Evolutionary conservation across 306 rosid species (phyloP), one percentile per base, ranked within the genome.

Genomic region (Quercus berberidifolia): DNA sequence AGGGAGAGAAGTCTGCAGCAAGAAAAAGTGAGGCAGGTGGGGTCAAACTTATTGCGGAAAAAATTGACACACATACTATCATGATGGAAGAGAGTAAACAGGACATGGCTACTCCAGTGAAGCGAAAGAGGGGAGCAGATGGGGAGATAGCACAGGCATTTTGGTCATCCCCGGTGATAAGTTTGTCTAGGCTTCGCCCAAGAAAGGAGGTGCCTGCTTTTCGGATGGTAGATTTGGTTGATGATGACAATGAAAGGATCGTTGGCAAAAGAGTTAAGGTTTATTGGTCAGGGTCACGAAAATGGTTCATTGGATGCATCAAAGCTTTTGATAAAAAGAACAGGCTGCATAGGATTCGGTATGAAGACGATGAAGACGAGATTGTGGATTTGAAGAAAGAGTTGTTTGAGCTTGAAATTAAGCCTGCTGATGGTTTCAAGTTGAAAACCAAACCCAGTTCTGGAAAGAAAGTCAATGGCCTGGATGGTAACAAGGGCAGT

Each of bases 191-290:
- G 72, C 72, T 67, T 4, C 72, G 72, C 25, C 51, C 72, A 67
- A 67, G 72, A 17, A 67, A 67, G 72, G 72, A 67, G 25, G 51
- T 33, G 52, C 72, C 52, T 18, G 72, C 72, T 67, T 67, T 67
- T 23, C 72, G 72, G 49, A 31, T 67, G 52, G 52, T 67, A 33
- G 72, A 67, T 67, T 67, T 67, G 72, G 51, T 17, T 14, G 72
- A 67, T 8, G 51, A 33, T 18, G 72, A 67, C 35, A 67, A 67
- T 33, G 72, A 35, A 19, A 67, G 46, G 51, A 35, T 67, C 8
- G 43, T 67, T 67, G 72, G 72, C 72, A 67, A 67, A 67, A 67
- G 25, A 67, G 72, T 67, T 33, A 67, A 67, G 72, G 72, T 67
- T 67, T 67, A 67, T 46, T 67, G 72, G 72, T 67, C 72, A 17